phyloP scores from a whole-genome alignment of 2,329 filamentous ascomycete species.

The Diaporthe destruens region DNA sequence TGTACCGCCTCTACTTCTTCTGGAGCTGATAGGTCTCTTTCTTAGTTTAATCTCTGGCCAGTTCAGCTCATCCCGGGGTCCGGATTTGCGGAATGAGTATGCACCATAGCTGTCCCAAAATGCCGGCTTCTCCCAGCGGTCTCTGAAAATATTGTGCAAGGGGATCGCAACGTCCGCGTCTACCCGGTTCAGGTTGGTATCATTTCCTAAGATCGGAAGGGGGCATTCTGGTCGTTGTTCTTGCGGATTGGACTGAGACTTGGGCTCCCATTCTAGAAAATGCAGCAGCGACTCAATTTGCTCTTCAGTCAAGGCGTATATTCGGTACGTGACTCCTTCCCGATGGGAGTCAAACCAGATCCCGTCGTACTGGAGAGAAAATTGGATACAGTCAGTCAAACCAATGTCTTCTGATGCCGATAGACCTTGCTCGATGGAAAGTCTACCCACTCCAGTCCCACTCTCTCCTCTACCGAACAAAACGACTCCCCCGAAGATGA shows the following conservation, averaged over 20 bases:
- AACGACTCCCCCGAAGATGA: constrained; percentile 47
- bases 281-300: background rate
- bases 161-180: background rate
- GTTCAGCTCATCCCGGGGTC: background rate
- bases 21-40: too few relatives aligned
- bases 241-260: background rate
- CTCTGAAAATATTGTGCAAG: background rate
- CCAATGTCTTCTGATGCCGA: background rate
- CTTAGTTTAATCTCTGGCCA: background rate
- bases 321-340: background rate
- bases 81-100: background rate
- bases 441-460: constrained; percentile 7
- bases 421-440: too few relatives aligned
- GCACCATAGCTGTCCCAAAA: background rate
- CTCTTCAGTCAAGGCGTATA: background rate
- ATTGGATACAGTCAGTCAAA: background rate
- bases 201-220: background rate
- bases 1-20: rapidly evolving
- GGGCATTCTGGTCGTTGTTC: background rate
- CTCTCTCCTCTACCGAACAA: constrained; percentile 43
- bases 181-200: background rate
- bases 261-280: background rate
- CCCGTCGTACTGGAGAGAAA: background rate
- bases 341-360: constrained; percentile 7
- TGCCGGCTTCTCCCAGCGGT: background rate